A percentile compares a stretch with the other conserved stretches of the same genome.
phyloP scores from a whole-genome alignment of 352 stramenopile species.

The Thalassiosira livingstoniorum region DNA sequence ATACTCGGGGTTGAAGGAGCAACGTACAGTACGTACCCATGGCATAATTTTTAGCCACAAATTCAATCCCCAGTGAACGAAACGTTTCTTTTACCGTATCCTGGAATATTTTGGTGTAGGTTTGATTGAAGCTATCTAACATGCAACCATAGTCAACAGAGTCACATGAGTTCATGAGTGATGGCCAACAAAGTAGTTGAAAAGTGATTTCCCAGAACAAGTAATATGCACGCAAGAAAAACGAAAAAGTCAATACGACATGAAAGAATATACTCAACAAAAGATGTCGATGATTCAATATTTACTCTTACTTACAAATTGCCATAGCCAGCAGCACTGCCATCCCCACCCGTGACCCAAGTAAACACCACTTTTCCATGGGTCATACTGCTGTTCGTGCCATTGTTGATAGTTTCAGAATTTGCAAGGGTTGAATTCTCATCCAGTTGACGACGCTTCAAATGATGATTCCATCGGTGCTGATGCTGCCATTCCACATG shows the following conservation, averaged over 20 bases:
- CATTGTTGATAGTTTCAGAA: too few species aligned
- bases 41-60: slow-evolving; percentile 67
- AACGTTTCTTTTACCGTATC: slow-evolving; percentile 49
- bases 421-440: too few species aligned
- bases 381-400: background rate
- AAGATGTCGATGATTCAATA: too few species aligned
- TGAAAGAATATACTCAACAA: too few species aligned
- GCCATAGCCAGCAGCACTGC: slow-evolving; percentile 33
- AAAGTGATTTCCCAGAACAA: background rate
- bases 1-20: background rate
- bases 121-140: slow-evolving; percentile 69
- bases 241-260: background rate
- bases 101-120: slow-evolving; percentile 70
- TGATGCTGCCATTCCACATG: too few species aligned
- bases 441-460: too few species aligned
- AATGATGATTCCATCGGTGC: too few species aligned
- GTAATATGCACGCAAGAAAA: background rate
- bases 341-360: slow-evolving; percentile 38
- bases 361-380: slow-evolving; percentile 1
- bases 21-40: slow-evolving; percentile 47
- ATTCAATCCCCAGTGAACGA: slow-evolving; percentile 63
- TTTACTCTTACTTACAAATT: slow-evolving; percentile 21
- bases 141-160: too few species aligned
- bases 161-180: too few species aligned
- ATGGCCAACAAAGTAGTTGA: too few species aligned